A percentile compares a stretch with the other conserved stretches of the same genome.
Evolutionary conservation across 306 rosid species (phyloP).

Genomic region (Medicago lupulina): DNA sequence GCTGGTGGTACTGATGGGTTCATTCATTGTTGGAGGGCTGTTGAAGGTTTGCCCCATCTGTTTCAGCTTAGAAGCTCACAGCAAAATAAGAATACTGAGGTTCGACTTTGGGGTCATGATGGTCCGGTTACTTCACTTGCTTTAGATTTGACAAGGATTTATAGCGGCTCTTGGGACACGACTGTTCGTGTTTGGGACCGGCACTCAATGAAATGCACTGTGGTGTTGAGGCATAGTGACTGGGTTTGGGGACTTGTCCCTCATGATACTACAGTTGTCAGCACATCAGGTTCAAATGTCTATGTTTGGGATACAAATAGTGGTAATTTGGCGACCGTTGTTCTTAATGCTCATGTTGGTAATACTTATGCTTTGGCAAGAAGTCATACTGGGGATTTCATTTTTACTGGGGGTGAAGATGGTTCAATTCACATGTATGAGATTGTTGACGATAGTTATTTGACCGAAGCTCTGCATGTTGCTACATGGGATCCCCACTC

Average conservation of each 20-base stretch:
- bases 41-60: constrained; percentile 71
- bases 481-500: constrained; percentile 88
- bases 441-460: constrained; percentile 47
- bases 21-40: constrained; percentile 91
- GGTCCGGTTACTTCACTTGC: constrained; percentile 92
- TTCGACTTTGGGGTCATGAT: constrained; percentile 91
- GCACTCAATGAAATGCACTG: constrained; percentile 58
- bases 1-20: constrained; percentile 94
- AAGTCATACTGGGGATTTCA: constrained; percentile 80
- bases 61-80: constrained; percentile 74
- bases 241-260: constrained; percentile 95
- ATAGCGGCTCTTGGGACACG: constrained; percentile 98
- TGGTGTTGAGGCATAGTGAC: constrained; percentile 81
- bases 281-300: constrained; percentile 84
- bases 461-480: constrained; percentile 48
- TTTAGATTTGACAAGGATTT: constrained; percentile 85
- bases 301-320: constrained; percentile 77
- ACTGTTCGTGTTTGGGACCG: constrained; percentile 95
- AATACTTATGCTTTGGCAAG: constrained; percentile 71
- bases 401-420: constrained; percentile 93
- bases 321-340: constrained; percentile 58
- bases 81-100: constrained; percentile 60
- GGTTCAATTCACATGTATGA: constrained; percentile 89
- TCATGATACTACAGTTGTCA: constrained; percentile 71
- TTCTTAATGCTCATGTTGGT: constrained; percentile 77